These are phyloP conservation scores for Irpex sp. DNA, from an alignment of 1,284 basidiomycete species.

Conservation along the genomic window DNA sequence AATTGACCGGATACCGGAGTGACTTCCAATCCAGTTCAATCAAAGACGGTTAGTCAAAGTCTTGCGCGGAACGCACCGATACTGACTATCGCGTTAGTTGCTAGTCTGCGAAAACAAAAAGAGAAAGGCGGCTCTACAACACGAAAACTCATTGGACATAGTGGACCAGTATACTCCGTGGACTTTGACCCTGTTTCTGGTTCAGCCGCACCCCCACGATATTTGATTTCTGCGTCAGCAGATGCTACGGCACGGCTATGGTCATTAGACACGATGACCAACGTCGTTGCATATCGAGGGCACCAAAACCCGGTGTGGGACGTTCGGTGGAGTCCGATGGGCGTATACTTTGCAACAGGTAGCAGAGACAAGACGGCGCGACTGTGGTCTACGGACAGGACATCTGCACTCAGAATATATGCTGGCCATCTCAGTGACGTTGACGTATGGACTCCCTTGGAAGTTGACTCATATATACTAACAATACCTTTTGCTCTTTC, in stretches of 20 bases:
- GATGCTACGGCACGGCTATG: constrained; percentile 91
- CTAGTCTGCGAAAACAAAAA: constrained; percentile 60
- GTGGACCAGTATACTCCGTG: constrained; percentile 93
- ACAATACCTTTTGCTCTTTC: not conserved
- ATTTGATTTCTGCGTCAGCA: constrained; percentile 91
- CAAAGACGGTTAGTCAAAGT: constrained; percentile 57
- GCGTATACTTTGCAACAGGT: constrained; percentile 97
- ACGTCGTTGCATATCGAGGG: constrained; percentile 91
- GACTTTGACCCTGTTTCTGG: constrained; percentile 92
- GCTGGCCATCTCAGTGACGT: constrained; percentile 82
- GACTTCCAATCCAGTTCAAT: constrained; percentile 69
- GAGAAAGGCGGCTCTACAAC: constrained; percentile 82
- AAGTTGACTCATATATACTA: not conserved
- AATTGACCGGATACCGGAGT: constrained; percentile 73
- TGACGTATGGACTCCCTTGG: not conserved
- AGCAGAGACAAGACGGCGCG: constrained; percentile 94
- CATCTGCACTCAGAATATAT: constrained; percentile 87
- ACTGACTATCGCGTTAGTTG: constrained; percentile 35
- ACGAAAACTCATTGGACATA: constrained; percentile 94
- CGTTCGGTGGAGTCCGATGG: constrained; percentile 96
- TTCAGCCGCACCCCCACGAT: constrained; percentile 80
- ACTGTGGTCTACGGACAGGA: constrained; percentile 94
- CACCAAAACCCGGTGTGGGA: constrained; percentile 99
- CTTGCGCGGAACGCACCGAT: constrained; percentile 8
- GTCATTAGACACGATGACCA: constrained; percentile 94